Base-by-base conservation (phyloP, 306 rosid genomes). In the Prosopis cineraria region DNA sequence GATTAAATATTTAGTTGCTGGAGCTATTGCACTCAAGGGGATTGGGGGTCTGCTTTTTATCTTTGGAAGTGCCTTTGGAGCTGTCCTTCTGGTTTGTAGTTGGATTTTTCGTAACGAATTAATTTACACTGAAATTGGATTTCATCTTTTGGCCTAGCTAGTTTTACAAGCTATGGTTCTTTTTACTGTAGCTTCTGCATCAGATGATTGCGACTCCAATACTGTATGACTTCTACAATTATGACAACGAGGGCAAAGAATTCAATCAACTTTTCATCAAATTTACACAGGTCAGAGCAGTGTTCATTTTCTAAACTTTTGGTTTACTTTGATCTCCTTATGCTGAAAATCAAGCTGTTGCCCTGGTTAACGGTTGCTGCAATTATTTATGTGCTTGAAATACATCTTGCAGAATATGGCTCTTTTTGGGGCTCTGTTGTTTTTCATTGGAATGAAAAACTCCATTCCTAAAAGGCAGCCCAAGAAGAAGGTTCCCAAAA, bases 371-470 rank as follows among this genome's bases (percentile, higher is more conserved):
- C 16, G 68, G 63, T 39, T 85, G 25, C 22, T 82, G 41, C 68
- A 3, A 64, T 70, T 79, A 67, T 83, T 63, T 37, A 73, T 72
- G 16, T 59, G 80, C 47, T 77, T 41, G 22, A 31, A 45, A 63
- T 59, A 31, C 76, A 65, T 30, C 56, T 80, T 79, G 87, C 93
- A 92, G 91, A 83, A 90, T 66, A 68, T 85, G 90, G 90, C 90
- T 43, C 88, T 90, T 64, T 81, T 78, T 6, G 93, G 97, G 44
- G 91, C 94, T 31, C 72, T 92, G 75, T 73, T 90, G 84, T 85
- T 87, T 78, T 92, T 92, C 63, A 60, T 85, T 69, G 95, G 89
- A 73, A 90, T 88, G 97, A 92, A 88, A 85, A 85, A 74, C 80
- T 81, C 87, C 19, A 81, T 76, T 73, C 88, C 89, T 16, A 87